Percentiles rank a stretch among this genome's conserved stretches.
Conservation (phyloP, 2,329 filamentous ascomycete species). For the Penicillium janthinellum region DNA sequence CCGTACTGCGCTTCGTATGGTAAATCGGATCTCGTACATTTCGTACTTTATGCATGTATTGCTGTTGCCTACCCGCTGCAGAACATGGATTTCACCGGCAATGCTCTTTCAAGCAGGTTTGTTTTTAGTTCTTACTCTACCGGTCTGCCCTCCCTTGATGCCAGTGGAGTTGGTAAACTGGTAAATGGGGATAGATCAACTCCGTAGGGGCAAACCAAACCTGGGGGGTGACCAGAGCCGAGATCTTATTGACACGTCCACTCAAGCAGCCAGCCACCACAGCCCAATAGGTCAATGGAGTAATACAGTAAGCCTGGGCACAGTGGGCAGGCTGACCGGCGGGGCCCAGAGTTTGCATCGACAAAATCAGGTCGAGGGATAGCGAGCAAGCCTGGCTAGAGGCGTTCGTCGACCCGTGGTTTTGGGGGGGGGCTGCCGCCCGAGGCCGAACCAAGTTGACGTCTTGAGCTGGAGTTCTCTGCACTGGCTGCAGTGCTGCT, state of each 20-base stretch:
- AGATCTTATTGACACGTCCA: slow-evolving; percentile 17
- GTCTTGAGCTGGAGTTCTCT: too few relatives aligned
- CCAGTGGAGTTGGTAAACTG: neutral
- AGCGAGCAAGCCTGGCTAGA: neutral
- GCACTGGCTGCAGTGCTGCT: too few relatives aligned
- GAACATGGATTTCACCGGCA: neutral
- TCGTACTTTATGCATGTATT: neutral
- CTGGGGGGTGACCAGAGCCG: slow-evolving; percentile 9
- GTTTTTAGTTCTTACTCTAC: neutral
- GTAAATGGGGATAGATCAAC: neutral
- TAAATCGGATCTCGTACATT: neutral
- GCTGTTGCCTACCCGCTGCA: neutral
- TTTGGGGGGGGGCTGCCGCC: slow-evolving; percentile 4
- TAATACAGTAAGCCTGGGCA: too few relatives aligned
- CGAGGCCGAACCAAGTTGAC: neutral
- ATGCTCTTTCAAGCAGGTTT: neutral
- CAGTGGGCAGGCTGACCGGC: too few relatives aligned
- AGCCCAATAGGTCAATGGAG: too few relatives aligned
- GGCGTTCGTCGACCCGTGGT: neutral
- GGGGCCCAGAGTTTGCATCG: neutral
- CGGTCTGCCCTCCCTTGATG: neutral
- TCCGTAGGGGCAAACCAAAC: slow-evolving; percentile 7
- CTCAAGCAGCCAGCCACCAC: slow-evolving; percentile 3
- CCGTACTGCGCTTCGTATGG: neutral
- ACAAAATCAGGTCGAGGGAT: neutral